Percentiles rank a stretch among this genome's conserved stretches.
Conservation (phyloP, 108 stramenopile genomes). For the Licmophora abbreviata region DNA sequence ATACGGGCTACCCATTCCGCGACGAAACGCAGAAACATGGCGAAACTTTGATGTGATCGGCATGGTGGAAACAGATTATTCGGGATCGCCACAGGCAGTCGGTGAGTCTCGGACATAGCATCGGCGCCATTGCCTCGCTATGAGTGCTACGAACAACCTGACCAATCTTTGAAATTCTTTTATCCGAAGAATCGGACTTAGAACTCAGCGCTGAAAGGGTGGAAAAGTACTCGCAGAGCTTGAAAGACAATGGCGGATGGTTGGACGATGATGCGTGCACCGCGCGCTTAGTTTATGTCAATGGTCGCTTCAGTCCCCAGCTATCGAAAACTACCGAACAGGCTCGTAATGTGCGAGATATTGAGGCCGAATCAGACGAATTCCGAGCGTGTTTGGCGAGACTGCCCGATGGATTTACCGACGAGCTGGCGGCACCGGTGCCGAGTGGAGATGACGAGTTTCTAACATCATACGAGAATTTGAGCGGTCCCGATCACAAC, state of each 20-base stretch:
- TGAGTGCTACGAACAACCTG: neutral
- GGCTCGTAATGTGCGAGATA: constrained; percentile 34
- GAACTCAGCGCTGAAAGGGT: constrained; percentile 25
- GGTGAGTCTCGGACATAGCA: constrained; percentile 17
- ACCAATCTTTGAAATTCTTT: no score
- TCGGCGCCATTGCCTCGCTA: neutral
- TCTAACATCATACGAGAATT: constrained; percentile 45
- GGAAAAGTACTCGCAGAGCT: constrained; percentile 7
- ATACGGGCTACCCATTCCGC: constrained; percentile 67
- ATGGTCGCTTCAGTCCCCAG: constrained; percentile 64
- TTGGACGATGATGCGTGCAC: constrained; percentile 60
- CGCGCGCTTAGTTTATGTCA: constrained; percentile 79
- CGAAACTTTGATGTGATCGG: constrained; percentile 78
- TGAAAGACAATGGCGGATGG: constrained; percentile 59
- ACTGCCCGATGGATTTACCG: constrained; percentile 85
- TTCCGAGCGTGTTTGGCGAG: constrained; percentile 38
- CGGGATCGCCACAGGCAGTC: constrained; percentile 26
- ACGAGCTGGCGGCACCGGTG: constrained; percentile 71
- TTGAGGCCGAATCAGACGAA: constrained; percentile 32
- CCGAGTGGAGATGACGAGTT: constrained; percentile 36
- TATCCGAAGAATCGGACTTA: constrained; percentile 5
- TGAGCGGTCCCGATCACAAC: constrained; percentile 73
- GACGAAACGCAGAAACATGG: constrained; percentile 83
- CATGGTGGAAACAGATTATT: constrained; percentile 63
- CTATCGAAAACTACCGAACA: constrained; percentile 57